Conservation (phyloP, 2,329 filamentous ascomycete genomes). For the Diaporthe humulicola region DNA sequence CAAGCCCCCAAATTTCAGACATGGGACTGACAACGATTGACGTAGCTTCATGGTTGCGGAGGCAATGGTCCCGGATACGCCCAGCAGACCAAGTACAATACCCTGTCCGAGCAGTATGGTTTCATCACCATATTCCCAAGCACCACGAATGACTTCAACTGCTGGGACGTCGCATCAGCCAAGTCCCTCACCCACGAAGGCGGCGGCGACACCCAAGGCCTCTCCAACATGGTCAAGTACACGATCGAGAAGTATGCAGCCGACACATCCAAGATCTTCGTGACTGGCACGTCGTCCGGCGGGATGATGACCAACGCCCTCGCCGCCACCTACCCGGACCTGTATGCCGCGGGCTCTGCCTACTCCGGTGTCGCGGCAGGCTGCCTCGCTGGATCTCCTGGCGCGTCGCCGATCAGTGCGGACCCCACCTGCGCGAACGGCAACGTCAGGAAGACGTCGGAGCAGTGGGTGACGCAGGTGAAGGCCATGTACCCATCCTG, state of each 20-base stretch:
- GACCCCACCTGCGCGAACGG: conserved; percentile 46
- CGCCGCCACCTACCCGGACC: conserved; percentile 58
- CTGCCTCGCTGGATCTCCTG: conserved; percentile 50
- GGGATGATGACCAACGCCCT: conserved; percentile 61
- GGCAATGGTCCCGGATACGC: conserved; percentile 59
- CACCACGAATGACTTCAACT: conserved; percentile 51
- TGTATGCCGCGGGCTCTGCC: conserved; percentile 56
- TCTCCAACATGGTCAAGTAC: conserved; percentile 58
- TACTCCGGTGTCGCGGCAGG: conserved; percentile 59
- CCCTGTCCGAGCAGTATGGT: conserved; percentile 48
- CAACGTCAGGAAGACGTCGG: conserved; percentile 43
- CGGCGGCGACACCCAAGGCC: conserved; percentile 63
- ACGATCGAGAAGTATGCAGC: conserved; percentile 56
- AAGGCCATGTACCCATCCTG: conserved; percentile 47
- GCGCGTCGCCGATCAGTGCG: conserved; percentile 30
- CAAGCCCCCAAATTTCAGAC: not conserved
- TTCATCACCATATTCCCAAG: conserved; percentile 61
- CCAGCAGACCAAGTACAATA: conserved; percentile 56
- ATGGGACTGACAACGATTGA: not conserved
- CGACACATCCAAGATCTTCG: conserved; percentile 56
- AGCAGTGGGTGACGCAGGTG: conserved; percentile 46
- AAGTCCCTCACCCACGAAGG: conserved; percentile 61
- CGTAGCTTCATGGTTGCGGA: conserved; percentile 58
- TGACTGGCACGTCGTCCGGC: conserved; percentile 57
- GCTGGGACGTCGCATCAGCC: conserved; percentile 66